phyloP scores from a whole-genome alignment of 2,329 filamentous ascomycete species.

The Sclerotinia borealis region DNA sequence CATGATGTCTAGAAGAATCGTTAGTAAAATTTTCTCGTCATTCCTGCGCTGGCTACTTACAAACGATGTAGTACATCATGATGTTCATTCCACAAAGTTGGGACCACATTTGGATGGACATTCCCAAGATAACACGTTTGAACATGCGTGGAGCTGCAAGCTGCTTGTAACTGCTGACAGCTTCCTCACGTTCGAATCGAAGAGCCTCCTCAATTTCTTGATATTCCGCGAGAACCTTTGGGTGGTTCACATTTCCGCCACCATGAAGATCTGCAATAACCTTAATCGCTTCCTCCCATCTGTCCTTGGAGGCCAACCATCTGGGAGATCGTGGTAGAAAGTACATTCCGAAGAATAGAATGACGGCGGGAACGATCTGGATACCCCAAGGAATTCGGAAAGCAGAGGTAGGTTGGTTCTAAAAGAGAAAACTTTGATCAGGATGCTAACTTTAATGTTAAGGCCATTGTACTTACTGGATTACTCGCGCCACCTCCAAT shows the following conservation, averaged over 20 bases:
- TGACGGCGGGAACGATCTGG: conserved; percentile 49
- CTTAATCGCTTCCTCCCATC: conserved; percentile 57
- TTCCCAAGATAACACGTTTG: conserved; percentile 62
- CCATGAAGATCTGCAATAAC: conserved; percentile 56
- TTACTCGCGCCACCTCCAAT: conserved; percentile 47
- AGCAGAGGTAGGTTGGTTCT: conserved; percentile 44
- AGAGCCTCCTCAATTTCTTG: conserved; percentile 66
- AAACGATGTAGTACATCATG: conserved; percentile 64
- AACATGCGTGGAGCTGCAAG: conserved; percentile 66
- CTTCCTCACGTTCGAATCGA: conserved; percentile 65
- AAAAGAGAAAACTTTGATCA: neutral
- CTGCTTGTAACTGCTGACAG: conserved; percentile 64
- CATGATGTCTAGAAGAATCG: conserved; percentile 51
- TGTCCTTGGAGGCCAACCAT: conserved; percentile 63
- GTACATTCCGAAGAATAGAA: conserved; percentile 50
- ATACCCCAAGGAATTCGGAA: conserved; percentile 59
- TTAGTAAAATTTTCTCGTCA: neutral
- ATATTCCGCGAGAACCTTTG: conserved; percentile 57
- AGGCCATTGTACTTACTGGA: conserved; percentile 24
- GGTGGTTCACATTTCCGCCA: conserved; percentile 47
- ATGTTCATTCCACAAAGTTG: conserved; percentile 72
- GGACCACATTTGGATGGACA: conserved; percentile 71
- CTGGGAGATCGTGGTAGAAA: conserved; percentile 61
- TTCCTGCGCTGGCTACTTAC: conserved; percentile 29
- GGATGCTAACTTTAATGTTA: neutral